Conservation (phyloP, 2,329 filamentous ascomycete genomes). For the Metarhizium robertsii region DNA sequence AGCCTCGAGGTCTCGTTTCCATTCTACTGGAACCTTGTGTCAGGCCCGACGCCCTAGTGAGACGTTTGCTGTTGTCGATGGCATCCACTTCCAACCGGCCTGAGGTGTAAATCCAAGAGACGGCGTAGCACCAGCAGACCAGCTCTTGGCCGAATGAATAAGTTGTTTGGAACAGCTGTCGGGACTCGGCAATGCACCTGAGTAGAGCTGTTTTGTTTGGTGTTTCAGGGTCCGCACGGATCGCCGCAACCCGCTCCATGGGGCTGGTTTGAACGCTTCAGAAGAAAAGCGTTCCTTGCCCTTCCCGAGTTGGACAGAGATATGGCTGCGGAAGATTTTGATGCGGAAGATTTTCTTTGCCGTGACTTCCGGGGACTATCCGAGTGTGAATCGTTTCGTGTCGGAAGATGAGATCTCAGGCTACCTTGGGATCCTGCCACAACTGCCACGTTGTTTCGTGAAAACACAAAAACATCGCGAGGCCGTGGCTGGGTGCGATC, state of each 20-base stretch:
- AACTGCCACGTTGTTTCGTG: background rate
- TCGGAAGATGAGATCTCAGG: background rate
- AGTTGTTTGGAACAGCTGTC: too few species aligned
- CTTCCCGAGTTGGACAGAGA: too few species aligned
- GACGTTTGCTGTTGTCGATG: background rate
- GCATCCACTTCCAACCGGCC: background rate
- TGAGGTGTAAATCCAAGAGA: background rate
- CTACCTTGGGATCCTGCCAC: background rate
- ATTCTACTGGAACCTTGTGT: background rate
- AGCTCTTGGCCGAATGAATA: background rate
- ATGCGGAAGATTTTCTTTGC: background rate
- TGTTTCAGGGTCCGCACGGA: slow-evolving; percentile 1
- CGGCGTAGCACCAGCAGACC: too few species aligned
- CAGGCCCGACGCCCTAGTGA: background rate
- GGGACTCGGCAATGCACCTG: background rate
- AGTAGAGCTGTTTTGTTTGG: background rate
- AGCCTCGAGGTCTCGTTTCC: background rate
- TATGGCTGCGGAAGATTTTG: too few species aligned
- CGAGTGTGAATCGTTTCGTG: background rate
- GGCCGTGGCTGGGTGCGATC: background rate
- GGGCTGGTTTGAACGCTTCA: too few species aligned
- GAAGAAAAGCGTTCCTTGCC: too few species aligned
- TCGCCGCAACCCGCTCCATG: background rate
- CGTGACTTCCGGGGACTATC: background rate
- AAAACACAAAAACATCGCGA: background rate